Base-by-base conservation (phyloP, 768 basidiomycete genomes). In the Boletus reticuloceps region DNA sequence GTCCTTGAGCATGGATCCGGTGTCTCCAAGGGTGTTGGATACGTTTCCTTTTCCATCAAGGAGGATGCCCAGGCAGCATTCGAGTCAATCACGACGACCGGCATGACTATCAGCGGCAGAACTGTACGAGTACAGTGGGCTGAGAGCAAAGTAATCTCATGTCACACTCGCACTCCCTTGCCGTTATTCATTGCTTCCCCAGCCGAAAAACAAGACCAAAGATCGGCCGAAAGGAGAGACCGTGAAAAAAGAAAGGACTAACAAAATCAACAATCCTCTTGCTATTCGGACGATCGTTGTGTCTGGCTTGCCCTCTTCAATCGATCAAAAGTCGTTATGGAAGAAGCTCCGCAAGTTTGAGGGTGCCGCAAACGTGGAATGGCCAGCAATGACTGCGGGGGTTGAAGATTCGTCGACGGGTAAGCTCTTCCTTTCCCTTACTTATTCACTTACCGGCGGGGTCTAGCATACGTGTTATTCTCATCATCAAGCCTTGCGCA, bases 11-110 rank as follows among this genome's bases (percentile, higher is more conserved):
- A 81, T 9, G 87, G 80, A 34, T 81, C 83, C 1, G 84, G 85
- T 17, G 74, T 82, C 6, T 94, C 93, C 1, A 97, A 98, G 69
- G 96, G 96, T 59, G 94, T 98, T 20, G 97, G 97, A 56, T 98
- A 97, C 67, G 92, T 98, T 58, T 88, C 92, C 1, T 98, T 96
- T 71, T 85, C 94, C 1, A 78, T 93, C 53, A 83, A 81, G 53
- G 91, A 97, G 64, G 97, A 98, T 71, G 96, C 94, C 8, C 82
- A 91, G 64, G 68, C 77, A 36, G 88, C 88, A 4, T 83, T 86
- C 51, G 80, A 84, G 47, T 81, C 82, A 42, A 79, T 91, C 48
- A 75, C 80, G 34, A 77, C 81, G 54, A 82, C 89, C 41, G 85
- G 84, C 1, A 79, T 96, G 39, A 70, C 69, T 10, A 75, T 91